Percentiles rank a stretch among this genome's conserved stretches.
Conservation (phyloP, 257 asterid species). For the Gentiana macrophylla region DNA sequence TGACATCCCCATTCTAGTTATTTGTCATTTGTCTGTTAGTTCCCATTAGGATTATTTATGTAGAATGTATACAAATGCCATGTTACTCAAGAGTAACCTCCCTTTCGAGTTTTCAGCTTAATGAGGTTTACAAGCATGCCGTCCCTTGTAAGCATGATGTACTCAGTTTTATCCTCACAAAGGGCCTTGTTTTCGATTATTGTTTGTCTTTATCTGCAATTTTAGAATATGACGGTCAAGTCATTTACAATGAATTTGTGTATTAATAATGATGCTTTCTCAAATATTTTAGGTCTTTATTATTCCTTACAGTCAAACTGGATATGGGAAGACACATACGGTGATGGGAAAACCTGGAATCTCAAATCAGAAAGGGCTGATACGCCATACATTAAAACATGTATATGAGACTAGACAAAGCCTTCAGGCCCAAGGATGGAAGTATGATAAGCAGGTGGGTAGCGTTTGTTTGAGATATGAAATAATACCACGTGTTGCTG, state of each 20-base stretch:
- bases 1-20: conserved; percentile 2
- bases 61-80: too few species aligned
- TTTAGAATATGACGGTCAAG: too few species aligned
- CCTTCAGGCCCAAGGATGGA: conserved; percentile 92
- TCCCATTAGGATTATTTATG: too few species aligned
- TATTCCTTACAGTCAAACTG: conserved; percentile 97
- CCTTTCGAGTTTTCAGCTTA: too few species aligned
- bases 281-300: conserved; percentile 61
- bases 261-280: neutral
- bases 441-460: conserved; percentile 91
- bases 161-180: neutral
- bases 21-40: neutral
- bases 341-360: conserved; percentile 84
- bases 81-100: too few species aligned
- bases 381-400: conserved; percentile 45
- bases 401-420: conserved; percentile 75
- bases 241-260: neutral
- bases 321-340: conserved; percentile 23
- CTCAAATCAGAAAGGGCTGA: conserved; percentile 32
- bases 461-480: neutral
- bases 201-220: too few species aligned
- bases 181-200: too few species aligned
- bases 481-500: conserved; percentile 1
- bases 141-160: too few species aligned
- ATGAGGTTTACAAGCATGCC: too few species aligned